phyloP scores from a whole-genome alignment of 495 filamentous ascomycete genomes.

The Platismatia glauca region DNA sequence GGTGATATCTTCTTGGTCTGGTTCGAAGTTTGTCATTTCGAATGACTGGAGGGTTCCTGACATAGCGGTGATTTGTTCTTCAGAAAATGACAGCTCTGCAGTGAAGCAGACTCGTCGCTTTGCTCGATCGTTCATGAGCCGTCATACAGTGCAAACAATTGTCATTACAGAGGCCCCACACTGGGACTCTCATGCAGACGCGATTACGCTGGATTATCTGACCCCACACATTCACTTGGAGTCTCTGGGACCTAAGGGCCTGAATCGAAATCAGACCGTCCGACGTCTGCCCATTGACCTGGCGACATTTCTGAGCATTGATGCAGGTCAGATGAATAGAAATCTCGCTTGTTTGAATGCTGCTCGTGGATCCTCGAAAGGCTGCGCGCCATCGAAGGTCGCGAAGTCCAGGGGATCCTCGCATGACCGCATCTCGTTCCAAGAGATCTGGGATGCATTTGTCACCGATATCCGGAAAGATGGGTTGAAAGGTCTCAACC shows the following conservation, averaged over 20 bases:
- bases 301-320: slow-evolving; percentile 62
- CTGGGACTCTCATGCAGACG: slow-evolving; percentile 37
- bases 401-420: not conserved
- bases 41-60: slow-evolving; percentile 59
- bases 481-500: not conserved
- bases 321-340: slow-evolving; percentile 63
- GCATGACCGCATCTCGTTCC: not conserved
- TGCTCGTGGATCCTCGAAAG: slow-evolving; percentile 7
- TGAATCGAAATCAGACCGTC: slow-evolving; percentile 40
- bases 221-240: slow-evolving; percentile 64
- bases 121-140: slow-evolving; percentile 54
- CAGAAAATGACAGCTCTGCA: slow-evolving; percentile 42
- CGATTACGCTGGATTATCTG: slow-evolving; percentile 41
- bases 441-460: slow-evolving; percentile 2
- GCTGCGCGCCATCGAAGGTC: not conserved
- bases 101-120: slow-evolving; percentile 43
- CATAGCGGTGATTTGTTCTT: slow-evolving; percentile 60
- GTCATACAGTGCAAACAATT: slow-evolving; percentile 57
- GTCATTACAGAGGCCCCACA: slow-evolving; percentile 55
- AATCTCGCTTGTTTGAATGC: slow-evolving; percentile 56
- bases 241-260: slow-evolving; percentile 43
- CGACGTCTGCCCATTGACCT: slow-evolving; percentile 62
- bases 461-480: slow-evolving; percentile 10
- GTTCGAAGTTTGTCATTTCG: slow-evolving; percentile 38
- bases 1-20: slow-evolving; percentile 38